Conservation (phyloP, 1,139 yeast species). For the Yamadazyma triangularis region DNA sequence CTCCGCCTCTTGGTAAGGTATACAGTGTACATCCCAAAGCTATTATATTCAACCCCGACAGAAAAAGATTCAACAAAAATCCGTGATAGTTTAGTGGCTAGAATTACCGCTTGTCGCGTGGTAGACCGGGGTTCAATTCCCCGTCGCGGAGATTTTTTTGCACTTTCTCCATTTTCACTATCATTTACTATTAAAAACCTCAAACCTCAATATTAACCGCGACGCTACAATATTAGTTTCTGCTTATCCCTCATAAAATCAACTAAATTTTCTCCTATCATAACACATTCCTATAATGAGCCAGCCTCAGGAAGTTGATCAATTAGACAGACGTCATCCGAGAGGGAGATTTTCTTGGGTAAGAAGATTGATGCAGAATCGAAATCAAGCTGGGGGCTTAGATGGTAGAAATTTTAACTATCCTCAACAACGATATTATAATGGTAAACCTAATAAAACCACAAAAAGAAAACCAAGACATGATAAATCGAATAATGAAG, state of each 20-base stretch:
- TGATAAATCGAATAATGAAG: not conserved
- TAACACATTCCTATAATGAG: no score
- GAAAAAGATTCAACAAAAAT: no score
- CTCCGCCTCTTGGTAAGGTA: no score
- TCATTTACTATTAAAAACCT: not conserved
- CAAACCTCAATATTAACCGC: no score
- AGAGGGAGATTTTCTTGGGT: constrained; percentile 46
- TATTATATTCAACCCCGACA: no score
- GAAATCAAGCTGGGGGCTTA: constrained; percentile 11
- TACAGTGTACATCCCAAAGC: no score
- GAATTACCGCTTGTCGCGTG: constrained; percentile 46
- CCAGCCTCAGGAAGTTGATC: not conserved
- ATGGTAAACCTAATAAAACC: constrained; percentile 2
- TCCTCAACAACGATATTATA: constrained; percentile 8
- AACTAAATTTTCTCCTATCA: no score
- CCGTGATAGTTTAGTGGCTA: constrained; percentile 47
- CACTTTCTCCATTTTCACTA: constrained; percentile 3
- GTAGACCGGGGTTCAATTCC: constrained; percentile 48
- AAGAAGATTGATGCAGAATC: constrained; percentile 37
- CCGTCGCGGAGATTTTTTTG: constrained; percentile 35
- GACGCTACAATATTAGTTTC: no score
- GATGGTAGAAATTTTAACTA: constrained; percentile 4
- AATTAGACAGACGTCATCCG: constrained; percentile 18
- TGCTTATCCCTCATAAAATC: no score
- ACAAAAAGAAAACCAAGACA: constrained; percentile 1